These are phyloP conservation scores for Astrothelium macrocarpum DNA, from an alignment of 495 filamentous ascomycete species.

Conservation along the genomic window DNA sequence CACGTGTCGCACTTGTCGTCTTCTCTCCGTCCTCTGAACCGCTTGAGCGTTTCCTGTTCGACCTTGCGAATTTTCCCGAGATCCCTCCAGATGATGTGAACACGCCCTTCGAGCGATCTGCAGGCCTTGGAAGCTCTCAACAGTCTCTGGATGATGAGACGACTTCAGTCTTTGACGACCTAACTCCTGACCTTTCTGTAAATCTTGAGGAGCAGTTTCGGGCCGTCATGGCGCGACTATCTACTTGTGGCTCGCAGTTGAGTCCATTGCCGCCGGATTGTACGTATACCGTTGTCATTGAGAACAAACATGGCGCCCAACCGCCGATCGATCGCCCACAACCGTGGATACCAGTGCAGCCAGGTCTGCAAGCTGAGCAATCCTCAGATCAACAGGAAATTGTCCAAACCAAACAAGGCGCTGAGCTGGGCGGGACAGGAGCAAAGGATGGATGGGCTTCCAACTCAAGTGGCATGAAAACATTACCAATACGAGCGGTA, in stretches of 20 bases:
- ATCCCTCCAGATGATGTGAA: slow-evolving; percentile 41
- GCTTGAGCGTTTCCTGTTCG: slow-evolving; percentile 80
- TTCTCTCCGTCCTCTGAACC: slow-evolving; percentile 43
- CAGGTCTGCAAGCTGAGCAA: slow-evolving; percentile 27
- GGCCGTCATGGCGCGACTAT: slow-evolving; percentile 43
- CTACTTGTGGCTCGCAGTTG: slow-evolving; percentile 49
- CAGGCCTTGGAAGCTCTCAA: background rate
- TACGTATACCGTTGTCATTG: slow-evolving; percentile 79
- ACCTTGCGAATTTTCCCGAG: slow-evolving; percentile 64
- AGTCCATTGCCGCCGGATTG: slow-evolving; percentile 60
- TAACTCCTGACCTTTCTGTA: slow-evolving; percentile 21
- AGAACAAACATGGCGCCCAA: slow-evolving; percentile 62
- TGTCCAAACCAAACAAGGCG: slow-evolving; percentile 14
- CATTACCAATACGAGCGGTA: slow-evolving; percentile 48
- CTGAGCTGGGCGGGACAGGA: slow-evolving; percentile 18
- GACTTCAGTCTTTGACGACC: slow-evolving; percentile 10
- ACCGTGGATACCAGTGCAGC: slow-evolving; percentile 55
- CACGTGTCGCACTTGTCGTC: slow-evolving; percentile 65
- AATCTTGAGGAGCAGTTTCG: slow-evolving; percentile 69
- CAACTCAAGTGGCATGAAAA: slow-evolving; percentile 20
- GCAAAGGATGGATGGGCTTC: background rate
- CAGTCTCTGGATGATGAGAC: slow-evolving; percentile 10
- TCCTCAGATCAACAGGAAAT: slow-evolving; percentile 17
- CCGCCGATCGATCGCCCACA: slow-evolving; percentile 69
- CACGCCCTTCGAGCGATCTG: slow-evolving; percentile 30